Evolutionary conservation across 176 grass and related monocot species (phyloP), one percentile per base, ranked within the genome.

Genomic region (Musa acuminata): DNA sequence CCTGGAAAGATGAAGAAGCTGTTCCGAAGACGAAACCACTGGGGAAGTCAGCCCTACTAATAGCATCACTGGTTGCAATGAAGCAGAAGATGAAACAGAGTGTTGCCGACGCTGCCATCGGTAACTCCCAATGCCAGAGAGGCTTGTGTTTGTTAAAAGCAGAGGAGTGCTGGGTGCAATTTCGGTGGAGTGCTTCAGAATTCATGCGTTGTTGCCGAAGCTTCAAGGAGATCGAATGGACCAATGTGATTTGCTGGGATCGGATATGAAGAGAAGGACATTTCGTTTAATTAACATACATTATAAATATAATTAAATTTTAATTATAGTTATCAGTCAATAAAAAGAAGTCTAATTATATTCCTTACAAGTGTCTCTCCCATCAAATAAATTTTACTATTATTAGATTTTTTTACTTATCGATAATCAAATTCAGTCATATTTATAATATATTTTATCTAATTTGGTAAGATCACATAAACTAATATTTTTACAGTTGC

Each of bases 1-100:
- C 94, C 90, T 98, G 90, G 50, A 77, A 98, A 77, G 94, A 87
- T 13, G 94, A 98, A 80, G 94, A 98, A 67, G 94, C 94, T 12
- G 94, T 98, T 77, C 94, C 94, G 63, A 98, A 93, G 75, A 87
- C 72, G 80, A 98, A 98, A 62, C 88, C 90, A 49, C 78, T 65
- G 66, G 94, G 94, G 82, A 98, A 98, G 77, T 98, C 87, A 65
- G 70, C 84, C 87, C 94, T 88, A 48, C 78, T 78, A 78, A 98
- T 73, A 75, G 90, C 85, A 64, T 89, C 80, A 76, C 73, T 65
- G 55, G 77, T 79, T 14, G 76, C 68, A 9, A 72, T 53, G 50
- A 93, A 87, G 64, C 81, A 87, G 74, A 91, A 25, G 73, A 93
- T 71, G 67, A 84, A 26, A 87, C 54, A 75, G 59, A 90, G 49